These are phyloP conservation scores for Dendrobium huoshanense DNA, from an alignment of 106 monocot species.

Conservation along the genomic window DNA sequence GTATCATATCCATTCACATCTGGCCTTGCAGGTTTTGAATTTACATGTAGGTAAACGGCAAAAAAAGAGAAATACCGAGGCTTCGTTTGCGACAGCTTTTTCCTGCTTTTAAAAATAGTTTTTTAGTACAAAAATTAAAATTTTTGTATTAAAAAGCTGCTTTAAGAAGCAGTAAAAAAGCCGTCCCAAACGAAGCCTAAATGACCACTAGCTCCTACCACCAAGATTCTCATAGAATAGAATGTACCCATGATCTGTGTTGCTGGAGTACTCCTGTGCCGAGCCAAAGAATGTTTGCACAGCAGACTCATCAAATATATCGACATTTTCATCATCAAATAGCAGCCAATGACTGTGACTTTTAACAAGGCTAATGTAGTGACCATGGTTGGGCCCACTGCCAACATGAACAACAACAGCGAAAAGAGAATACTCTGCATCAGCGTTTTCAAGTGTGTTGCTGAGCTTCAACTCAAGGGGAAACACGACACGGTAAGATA, in stretches of 20 bases:
- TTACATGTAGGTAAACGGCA: neutral
- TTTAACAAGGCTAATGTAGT: constrained; percentile 45
- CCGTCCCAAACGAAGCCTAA: neutral
- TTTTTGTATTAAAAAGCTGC: too few species aligned
- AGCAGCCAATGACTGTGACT: constrained; percentile 28
- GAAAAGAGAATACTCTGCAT: constrained; percentile 39
- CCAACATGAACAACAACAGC: constrained; percentile 48
- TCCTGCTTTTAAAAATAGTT: too few species aligned
- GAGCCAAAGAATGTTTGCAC: constrained; percentile 35
- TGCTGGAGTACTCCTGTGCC: constrained; percentile 31
- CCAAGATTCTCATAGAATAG: constrained; percentile 28
- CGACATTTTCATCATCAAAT: constrained; percentile 35
- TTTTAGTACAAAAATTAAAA: too few species aligned
- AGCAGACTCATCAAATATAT: constrained; percentile 26
- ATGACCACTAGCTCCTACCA: constrained; percentile 4
- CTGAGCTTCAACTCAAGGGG: constrained; percentile 46
- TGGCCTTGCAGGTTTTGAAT: constrained; percentile 2
- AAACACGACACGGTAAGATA: constrained; percentile 45
- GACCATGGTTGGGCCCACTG: constrained; percentile 50
- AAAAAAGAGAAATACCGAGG: neutral
- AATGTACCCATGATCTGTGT: constrained; percentile 38
- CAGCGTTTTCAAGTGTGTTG: constrained; percentile 22
- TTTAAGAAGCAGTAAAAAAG: too few species aligned
- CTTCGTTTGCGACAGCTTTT: too few species aligned
- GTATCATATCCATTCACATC: neutral